A percentile compares a stretch with the other conserved stretches of the same genome.
Conservation (phyloP, 2,329 filamentous ascomycete species). For the Botrytis medusae region DNA sequence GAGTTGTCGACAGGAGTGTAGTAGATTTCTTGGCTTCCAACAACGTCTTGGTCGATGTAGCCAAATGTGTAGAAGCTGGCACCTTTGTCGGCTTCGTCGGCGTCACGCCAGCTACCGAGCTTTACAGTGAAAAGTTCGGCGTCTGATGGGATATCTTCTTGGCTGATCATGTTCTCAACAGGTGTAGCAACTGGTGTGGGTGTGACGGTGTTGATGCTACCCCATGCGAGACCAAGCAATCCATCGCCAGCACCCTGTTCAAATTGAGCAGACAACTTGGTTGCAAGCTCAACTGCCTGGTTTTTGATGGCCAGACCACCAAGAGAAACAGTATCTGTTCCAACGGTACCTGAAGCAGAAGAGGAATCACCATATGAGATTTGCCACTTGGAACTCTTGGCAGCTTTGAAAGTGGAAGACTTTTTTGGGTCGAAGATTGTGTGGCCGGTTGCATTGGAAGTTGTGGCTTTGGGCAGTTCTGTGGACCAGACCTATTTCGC, state of each 20-base stretch:
- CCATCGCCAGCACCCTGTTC: slow-evolving; percentile 58
- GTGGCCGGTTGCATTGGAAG: slow-evolving; percentile 45
- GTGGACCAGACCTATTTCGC: slow-evolving; percentile 53
- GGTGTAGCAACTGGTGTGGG: slow-evolving; percentile 58
- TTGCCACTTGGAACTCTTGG: slow-evolving; percentile 55
- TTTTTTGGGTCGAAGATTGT: slow-evolving; percentile 59
- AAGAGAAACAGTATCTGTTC: slow-evolving; percentile 60
- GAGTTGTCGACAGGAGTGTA: slow-evolving; percentile 64
- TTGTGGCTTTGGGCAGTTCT: slow-evolving; percentile 44
- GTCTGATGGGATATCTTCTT: slow-evolving; percentile 51
- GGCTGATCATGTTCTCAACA: slow-evolving; percentile 66
- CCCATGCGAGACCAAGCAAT: slow-evolving; percentile 65
- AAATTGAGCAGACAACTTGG: slow-evolving; percentile 58
- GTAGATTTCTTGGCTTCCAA: slow-evolving; percentile 53
- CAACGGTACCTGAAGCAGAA: slow-evolving; percentile 63
- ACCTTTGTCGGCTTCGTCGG: slow-evolving; percentile 42
- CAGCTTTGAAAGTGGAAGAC: slow-evolving; percentile 58
- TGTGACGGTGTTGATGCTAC: slow-evolving; percentile 62
- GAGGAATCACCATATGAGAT: slow-evolving; percentile 69
- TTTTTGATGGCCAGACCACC: slow-evolving; percentile 61
- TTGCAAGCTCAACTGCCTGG: slow-evolving; percentile 66
- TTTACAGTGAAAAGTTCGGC: slow-evolving; percentile 59
- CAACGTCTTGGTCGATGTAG: slow-evolving; percentile 63
- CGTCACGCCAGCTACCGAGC: slow-evolving; percentile 54
- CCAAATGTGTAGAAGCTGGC: slow-evolving; percentile 72